Evolutionary conservation across 495 filamentous ascomycete species (phyloP).

Genomic region (Tuber aestivum): DNA sequence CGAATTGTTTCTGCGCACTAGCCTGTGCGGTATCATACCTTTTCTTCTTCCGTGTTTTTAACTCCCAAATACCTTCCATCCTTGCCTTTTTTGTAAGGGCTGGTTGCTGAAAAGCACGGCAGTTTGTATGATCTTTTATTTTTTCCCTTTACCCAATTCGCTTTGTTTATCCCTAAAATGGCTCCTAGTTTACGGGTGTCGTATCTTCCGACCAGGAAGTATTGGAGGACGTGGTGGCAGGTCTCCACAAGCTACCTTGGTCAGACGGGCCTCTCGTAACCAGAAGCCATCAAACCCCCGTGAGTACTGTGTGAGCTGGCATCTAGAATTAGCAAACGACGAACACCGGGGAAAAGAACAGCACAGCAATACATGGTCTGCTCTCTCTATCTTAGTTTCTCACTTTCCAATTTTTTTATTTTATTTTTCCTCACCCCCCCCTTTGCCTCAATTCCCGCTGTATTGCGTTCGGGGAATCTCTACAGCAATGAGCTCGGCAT

Average conservation of each 20-base stretch:
- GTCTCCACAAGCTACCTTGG: slow-evolving; percentile 23
- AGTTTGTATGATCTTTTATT: background rate
- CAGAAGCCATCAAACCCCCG: slow-evolving; percentile 22
- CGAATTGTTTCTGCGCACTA: background rate
- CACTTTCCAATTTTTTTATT: slow-evolving; percentile 9
- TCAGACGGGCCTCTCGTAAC: slow-evolving; percentile 30
- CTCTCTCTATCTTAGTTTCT: slow-evolving; percentile 11
- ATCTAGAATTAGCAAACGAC: slow-evolving; percentile 25
- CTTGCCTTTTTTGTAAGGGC: background rate
- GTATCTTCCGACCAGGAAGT: slow-evolving; percentile 31
- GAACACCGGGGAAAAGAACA: slow-evolving; percentile 30
- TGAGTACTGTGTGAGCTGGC: slow-evolving; percentile 34
- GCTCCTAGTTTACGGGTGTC: background rate
- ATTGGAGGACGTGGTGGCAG: slow-evolving; percentile 36
- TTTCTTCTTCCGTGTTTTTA: slow-evolving; percentile 12
- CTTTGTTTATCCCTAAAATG: slow-evolving; percentile 9
- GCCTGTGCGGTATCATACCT: background rate
- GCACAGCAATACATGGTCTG: slow-evolving; percentile 34
- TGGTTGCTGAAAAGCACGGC: background rate
- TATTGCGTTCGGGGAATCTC: background rate
- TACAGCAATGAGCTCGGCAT: background rate
- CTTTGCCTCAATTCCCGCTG: background rate
- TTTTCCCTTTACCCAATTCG: slow-evolving; percentile 11
- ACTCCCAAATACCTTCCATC: background rate
- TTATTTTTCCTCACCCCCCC: background rate